A percentile compares a stretch with the other conserved stretches of the same genome.
Evolutionary conservation across 352 stramenopile genomes (phyloP).

Genomic region (Phytophthora melonis): DNA sequence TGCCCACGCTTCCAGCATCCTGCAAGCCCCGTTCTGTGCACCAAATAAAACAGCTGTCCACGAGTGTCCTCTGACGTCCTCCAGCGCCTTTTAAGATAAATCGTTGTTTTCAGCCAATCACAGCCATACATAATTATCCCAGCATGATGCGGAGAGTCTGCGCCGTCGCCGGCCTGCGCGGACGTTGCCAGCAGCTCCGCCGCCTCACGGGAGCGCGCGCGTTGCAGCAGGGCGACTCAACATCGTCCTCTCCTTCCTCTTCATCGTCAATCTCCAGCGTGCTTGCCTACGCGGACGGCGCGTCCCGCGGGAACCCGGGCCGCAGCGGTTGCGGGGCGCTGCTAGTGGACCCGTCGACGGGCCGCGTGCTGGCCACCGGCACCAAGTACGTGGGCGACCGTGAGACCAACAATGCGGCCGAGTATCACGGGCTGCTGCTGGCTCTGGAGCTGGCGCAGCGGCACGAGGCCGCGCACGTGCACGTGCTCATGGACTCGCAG

Average conservation of each 20-base stretch:
- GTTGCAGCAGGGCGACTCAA: neutral
- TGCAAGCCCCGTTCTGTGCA: no score
- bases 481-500: constrained; percentile 84
- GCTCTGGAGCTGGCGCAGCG: constrained; percentile 63
- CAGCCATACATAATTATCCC: neutral
- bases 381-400: constrained; percentile 62
- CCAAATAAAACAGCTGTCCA: no score
- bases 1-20: constrained; percentile 12
- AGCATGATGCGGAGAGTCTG: neutral
- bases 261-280: constrained; percentile 23
- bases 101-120: neutral
- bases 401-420: constrained; percentile 79
- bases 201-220: neutral
- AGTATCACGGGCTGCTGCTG: constrained; percentile 75
- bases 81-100: no score
- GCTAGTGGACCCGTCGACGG: constrained; percentile 50
- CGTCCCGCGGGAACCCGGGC: constrained; percentile 78
- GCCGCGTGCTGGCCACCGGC: constrained; percentile 52
- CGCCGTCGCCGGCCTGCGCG: neutral
- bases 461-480: constrained; percentile 42
- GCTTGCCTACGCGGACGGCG: constrained; percentile 69
- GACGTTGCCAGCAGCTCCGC: neutral
- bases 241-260: neutral
- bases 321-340: constrained; percentile 69
- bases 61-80: neutral